phyloP scores from a whole-genome alignment of 1,284 basidiomycete species.

The Ustilago esculenta region DNA sequence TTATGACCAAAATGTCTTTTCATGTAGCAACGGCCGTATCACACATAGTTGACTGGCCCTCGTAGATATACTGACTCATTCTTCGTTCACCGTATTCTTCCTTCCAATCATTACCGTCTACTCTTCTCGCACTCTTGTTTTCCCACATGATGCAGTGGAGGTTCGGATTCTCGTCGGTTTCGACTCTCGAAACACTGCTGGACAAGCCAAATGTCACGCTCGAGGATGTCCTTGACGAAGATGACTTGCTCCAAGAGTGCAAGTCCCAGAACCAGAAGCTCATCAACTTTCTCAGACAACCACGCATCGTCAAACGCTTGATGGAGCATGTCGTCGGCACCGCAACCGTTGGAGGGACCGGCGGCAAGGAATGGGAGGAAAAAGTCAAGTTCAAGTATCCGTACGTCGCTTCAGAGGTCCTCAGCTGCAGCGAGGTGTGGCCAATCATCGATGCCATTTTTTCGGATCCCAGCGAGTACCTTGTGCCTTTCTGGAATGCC shows the following conservation, averaged over 20 bases:
- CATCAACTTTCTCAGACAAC: conserved; percentile 82
- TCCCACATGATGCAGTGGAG: too few relatives aligned
- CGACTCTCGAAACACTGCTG: conserved; percentile 61
- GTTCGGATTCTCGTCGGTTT: conserved; percentile 63
- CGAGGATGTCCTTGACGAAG: conserved; percentile 91
- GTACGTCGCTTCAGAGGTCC: conserved; percentile 91
- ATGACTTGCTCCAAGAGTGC: conserved; percentile 92
- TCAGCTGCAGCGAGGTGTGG: conserved; percentile 90
- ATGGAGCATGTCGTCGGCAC: conserved; percentile 85
- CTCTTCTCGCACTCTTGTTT: neutral
- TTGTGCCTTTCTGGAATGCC: conserved; percentile 83
- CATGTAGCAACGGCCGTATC: neutral
- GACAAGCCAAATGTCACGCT: conserved; percentile 70
- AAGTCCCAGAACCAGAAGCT: conserved; percentile 91
- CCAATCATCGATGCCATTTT: conserved; percentile 90
- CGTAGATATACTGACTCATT: too few relatives aligned
- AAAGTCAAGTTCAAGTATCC: conserved; percentile 74
- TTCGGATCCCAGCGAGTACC: conserved; percentile 73
- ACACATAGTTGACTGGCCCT: too few relatives aligned
- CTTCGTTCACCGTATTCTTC: neutral
- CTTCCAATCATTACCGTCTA: neutral
- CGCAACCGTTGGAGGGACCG: conserved; percentile 78
- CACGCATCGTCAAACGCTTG: conserved; percentile 80
- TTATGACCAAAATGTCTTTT: too few relatives aligned
- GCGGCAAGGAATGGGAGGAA: conserved; percentile 62